Evolutionary conservation across 768 basidiomycete genomes (phyloP).

Genomic region (Psilocybe cyanescens): DNA sequence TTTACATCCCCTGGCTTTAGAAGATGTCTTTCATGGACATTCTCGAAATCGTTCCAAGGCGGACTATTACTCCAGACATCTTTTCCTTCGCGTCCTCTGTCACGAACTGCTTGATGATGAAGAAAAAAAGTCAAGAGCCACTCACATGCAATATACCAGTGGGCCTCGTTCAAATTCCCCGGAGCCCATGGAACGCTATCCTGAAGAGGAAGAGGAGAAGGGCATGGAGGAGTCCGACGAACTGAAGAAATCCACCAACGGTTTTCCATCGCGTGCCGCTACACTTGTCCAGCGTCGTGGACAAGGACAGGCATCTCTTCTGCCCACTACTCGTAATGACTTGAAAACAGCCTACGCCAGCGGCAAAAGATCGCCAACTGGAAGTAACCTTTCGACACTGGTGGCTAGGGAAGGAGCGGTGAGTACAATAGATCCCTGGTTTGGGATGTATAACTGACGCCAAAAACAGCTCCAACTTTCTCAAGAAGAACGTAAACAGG

Average conservation of each 20-base stretch:
- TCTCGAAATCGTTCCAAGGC: constrained; percentile 63
- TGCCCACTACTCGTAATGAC: constrained; percentile 27
- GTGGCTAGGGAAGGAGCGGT: constrained; percentile 28
- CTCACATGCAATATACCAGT: constrained; percentile 26
- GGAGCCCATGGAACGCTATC: constrained; percentile 29
- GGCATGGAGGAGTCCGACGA: constrained; percentile 13
- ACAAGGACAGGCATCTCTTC: constrained; percentile 16
- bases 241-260: constrained; percentile 5
- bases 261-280: constrained; percentile 1
- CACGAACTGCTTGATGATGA: constrained; percentile 55
- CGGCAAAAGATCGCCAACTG: constrained; percentile 11
- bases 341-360: constrained; percentile 2
- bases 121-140: constrained; percentile 23
- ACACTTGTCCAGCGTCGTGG: constrained; percentile 9
- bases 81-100: constrained; percentile 71
- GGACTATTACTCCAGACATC: constrained; percentile 71
- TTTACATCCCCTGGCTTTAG: constrained; percentile 72
- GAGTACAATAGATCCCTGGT: neutral
- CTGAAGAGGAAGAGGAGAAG: constrained; percentile 14
- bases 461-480: constrained; percentile 14
- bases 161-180: constrained; percentile 41
- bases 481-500: constrained; percentile 21
- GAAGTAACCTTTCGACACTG: constrained; percentile 19
- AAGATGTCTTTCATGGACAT: constrained; percentile 66
- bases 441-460: neutral